Percentiles rank a stretch among this genome's conserved stretches.
Evolutionary conservation across 129 eudicot genomes (phyloP).

Genomic region (Gnaphalium uliginosum): DNA sequence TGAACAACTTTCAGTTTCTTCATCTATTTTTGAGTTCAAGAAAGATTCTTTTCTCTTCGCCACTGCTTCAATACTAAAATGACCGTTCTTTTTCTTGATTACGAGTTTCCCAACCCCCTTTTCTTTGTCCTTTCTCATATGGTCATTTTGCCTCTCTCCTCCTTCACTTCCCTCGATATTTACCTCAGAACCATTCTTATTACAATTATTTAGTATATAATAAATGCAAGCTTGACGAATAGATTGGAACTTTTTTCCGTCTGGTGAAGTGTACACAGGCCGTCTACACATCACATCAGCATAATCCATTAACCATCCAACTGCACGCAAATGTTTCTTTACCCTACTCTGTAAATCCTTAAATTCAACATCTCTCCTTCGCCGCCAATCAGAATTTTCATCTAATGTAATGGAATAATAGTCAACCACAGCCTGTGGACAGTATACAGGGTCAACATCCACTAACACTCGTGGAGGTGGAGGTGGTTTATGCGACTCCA

Average conservation of each 20-base stretch:
- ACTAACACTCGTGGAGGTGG: slow-evolving; percentile 16
- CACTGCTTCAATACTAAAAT: slow-evolving; percentile 18
- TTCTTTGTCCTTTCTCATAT: slow-evolving; percentile 19
- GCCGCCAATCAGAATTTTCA: slow-evolving; percentile 3
- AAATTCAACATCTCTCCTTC: background rate
- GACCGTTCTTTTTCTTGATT: slow-evolving; percentile 44
- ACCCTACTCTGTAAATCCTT: slow-evolving; percentile 35
- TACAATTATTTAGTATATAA: slow-evolving; percentile 22
- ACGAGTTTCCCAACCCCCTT: slow-evolving; percentile 27
- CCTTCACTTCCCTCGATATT: slow-evolving; percentile 1
- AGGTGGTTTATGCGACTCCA: slow-evolving; percentile 13
- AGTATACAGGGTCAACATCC: slow-evolving; percentile 44
- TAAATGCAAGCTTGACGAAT: slow-evolving; percentile 50
- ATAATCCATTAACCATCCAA: slow-evolving; percentile 53
- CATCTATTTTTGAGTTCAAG: slow-evolving; percentile 21
- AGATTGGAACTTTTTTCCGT: slow-evolving; percentile 32
- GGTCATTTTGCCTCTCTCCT: background rate
- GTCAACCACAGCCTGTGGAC: slow-evolving; percentile 55
- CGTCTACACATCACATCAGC: background rate
- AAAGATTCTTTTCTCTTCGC: slow-evolving; percentile 19
- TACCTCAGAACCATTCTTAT: slow-evolving; percentile 17
- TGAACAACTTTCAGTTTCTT: slow-evolving; percentile 30
- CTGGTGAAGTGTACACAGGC: slow-evolving; percentile 53
- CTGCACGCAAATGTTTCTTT: slow-evolving; percentile 56
- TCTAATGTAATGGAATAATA: slow-evolving; percentile 24